Evolutionary conservation across 306 rosid species (phyloP).

Genomic region (Cucumis cinereus): DNA sequence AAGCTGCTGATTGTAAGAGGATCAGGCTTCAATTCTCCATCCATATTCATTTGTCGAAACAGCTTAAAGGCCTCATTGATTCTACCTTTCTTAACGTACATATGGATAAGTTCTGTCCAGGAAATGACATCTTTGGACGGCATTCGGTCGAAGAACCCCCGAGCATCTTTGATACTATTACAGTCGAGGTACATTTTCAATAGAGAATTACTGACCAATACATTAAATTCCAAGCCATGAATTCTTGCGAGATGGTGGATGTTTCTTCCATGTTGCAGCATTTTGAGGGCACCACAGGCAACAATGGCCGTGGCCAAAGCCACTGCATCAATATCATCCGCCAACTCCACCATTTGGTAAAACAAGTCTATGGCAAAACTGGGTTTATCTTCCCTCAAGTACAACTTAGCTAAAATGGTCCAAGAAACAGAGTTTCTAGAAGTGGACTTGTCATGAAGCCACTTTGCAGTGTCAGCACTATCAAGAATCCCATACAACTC

Average conservation of each 20-base stretch:
- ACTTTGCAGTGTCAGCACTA: slow-evolving; percentile 25
- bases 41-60: slow-evolving; percentile 39
- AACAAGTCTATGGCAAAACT: slow-evolving; percentile 30
- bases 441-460: slow-evolving; percentile 31
- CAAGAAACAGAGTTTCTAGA: slow-evolving; percentile 33
- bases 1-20: slow-evolving; percentile 30
- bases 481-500: slow-evolving; percentile 46
- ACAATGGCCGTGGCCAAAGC: slow-evolving; percentile 38
- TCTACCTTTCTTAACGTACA: slow-evolving; percentile 41
- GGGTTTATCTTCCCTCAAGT: slow-evolving; percentile 29
- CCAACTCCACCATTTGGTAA: slow-evolving; percentile 26
- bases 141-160: slow-evolving; percentile 34
- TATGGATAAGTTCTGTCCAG: slow-evolving; percentile 46
- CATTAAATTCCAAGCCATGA: slow-evolving; percentile 38
- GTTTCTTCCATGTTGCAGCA: slow-evolving; percentile 27
- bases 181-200: slow-evolving; percentile 61
- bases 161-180: slow-evolving; percentile 30
- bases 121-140: slow-evolving; percentile 38
- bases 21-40: slow-evolving; percentile 36
- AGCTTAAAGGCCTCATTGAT: slow-evolving; percentile 51
- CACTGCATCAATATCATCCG: slow-evolving; percentile 32
- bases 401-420: slow-evolving; percentile 51
- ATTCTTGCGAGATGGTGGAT: slow-evolving; percentile 34
- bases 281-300: slow-evolving; percentile 34
- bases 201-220: slow-evolving; percentile 45